A percentile compares a stretch with the other conserved stretches of the same genome.
phyloP scores from a whole-genome alignment of 208 protist species.

The Crithidia expoeki region DNA sequence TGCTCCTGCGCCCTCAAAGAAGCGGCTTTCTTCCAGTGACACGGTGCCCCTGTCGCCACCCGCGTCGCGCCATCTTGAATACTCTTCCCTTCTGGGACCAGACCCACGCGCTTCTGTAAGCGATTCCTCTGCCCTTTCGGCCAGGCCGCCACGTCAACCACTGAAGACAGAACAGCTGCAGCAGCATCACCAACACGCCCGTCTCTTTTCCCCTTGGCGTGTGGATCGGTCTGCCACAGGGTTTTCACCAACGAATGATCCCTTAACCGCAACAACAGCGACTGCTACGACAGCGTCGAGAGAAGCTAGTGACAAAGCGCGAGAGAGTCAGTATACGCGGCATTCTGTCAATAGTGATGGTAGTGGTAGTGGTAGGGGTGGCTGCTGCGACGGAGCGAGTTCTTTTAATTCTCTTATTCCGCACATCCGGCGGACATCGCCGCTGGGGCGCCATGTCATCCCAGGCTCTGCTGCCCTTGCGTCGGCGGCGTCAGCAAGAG shows the following conservation, averaged over 20 bases:
- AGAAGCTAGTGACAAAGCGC: no score
- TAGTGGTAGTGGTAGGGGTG: no score
- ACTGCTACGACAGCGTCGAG: no score
- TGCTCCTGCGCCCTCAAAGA: not conserved
- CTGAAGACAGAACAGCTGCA: not conserved
- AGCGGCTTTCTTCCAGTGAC: not conserved
- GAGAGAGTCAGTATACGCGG: no score
- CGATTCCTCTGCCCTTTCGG: not conserved
- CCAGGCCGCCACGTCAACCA: not conserved
- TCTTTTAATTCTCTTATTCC: no score
- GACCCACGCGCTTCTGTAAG: not conserved
- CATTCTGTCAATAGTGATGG: no score
- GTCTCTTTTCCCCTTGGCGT: conserved; percentile 24
- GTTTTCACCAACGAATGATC: not conserved
- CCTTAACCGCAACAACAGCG: not conserved
- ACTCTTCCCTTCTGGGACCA: conserved; percentile 21
- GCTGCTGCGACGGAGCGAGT: no score
- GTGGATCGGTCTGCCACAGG: not conserved
- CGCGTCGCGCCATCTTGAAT: conserved; percentile 32
- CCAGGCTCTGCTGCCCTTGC: not conserved
- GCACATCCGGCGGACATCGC: conserved; percentile 12
- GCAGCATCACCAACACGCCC: not conserved
- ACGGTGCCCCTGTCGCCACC: not conserved
- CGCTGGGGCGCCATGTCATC: no score
- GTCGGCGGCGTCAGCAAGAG: not conserved